Percentiles rank a stretch among this genome's conserved stretches.
Conservation (phyloP, 1,284 basidiomycete genomes). For the Coniophora puteana region DNA sequence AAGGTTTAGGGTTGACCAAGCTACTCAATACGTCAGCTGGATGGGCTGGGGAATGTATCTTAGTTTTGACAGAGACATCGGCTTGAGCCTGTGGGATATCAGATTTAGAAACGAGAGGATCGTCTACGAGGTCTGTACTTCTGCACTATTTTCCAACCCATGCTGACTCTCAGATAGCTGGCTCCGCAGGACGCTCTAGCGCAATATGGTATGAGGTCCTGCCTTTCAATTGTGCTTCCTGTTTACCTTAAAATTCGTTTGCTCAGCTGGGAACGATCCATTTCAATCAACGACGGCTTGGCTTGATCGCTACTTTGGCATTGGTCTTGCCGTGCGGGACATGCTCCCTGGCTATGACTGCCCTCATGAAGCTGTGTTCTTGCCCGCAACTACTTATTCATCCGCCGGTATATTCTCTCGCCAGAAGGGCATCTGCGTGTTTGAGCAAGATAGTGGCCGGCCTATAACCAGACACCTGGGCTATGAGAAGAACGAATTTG, state of each 20-base stretch:
- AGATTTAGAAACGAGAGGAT: slow-evolving; percentile 58
- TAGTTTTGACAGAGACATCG: slow-evolving; percentile 65
- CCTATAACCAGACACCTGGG: slow-evolving; percentile 60
- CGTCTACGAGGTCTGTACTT: slow-evolving; percentile 52
- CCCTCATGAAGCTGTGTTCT: slow-evolving; percentile 54
- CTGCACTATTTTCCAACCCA: background rate
- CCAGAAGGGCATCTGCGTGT: slow-evolving; percentile 58
- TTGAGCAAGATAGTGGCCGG: slow-evolving; percentile 55
- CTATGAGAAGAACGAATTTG: slow-evolving; percentile 46
- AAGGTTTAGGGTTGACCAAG: slow-evolving; percentile 52
- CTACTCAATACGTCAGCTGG: slow-evolving; percentile 57
- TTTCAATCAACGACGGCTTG: slow-evolving; percentile 60
- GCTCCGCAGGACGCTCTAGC: slow-evolving; percentile 59
- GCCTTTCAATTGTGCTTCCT: background rate
- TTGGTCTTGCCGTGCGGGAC: slow-evolving; percentile 51
- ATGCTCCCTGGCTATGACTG: slow-evolving; percentile 66
- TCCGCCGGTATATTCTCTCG: slow-evolving; percentile 39
- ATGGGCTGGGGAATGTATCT: slow-evolving; percentile 63
- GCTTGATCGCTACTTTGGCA: slow-evolving; percentile 65
- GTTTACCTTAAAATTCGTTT: background rate
- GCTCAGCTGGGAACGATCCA: slow-evolving; percentile 58
- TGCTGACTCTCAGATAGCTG: slow-evolving; percentile 32
- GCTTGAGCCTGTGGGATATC: slow-evolving; percentile 64
- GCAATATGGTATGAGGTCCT: slow-evolving; percentile 45
- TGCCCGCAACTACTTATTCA: slow-evolving; percentile 54